Evolutionary conservation across 108 stramenopile species (phyloP), one percentile per base, ranked within the genome.

Genomic region (Epipyxis sp.): DNA sequence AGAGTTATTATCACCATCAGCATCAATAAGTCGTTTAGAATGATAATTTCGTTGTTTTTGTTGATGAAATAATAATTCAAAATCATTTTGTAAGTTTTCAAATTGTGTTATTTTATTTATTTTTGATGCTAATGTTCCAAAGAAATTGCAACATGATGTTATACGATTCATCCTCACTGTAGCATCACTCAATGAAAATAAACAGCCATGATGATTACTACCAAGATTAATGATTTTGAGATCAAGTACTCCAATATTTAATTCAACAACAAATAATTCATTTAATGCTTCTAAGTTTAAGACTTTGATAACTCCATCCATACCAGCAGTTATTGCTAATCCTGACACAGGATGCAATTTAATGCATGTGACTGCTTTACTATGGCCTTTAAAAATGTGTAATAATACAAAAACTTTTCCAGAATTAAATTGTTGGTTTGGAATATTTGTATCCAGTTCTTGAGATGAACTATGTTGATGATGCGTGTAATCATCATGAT

Each of bases 221-320:
- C 71, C 50, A 3, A 74, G 16, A 6, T 74, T 74, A 6, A 74
- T 20, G 3, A 54, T 20, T 42, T 34, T 10, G 42, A 74, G 16
- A 32, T 42, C 34, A 6, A 32, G 34, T 29, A 65, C 34, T 32
- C 61, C 61, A 29, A 65, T 6, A 74, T 37, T 42, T 6, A 74
- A 6, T 39, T 74, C 10, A 37, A 74, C 43, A 46, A 10, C 3
- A 20, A 54, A 57, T 6, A 74, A 32, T 74, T 74, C 46, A 32
- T 46, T 74, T 34, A 74, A 74, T 27, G 71, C 44, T 42, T 74
- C 71, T 6, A 74, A 32, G 34, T 74, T 57, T 34, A 74, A 74
- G 3, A 74, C 71, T 57, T 74, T 74, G n/a, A 74, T 6, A 57
- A 54, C 40, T 10, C 71, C 71, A 74, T 74, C 71, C 50, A 74